Evolutionary conservation across 345 rosid species (phyloP).

Genomic region (Garcia nutans): DNA sequence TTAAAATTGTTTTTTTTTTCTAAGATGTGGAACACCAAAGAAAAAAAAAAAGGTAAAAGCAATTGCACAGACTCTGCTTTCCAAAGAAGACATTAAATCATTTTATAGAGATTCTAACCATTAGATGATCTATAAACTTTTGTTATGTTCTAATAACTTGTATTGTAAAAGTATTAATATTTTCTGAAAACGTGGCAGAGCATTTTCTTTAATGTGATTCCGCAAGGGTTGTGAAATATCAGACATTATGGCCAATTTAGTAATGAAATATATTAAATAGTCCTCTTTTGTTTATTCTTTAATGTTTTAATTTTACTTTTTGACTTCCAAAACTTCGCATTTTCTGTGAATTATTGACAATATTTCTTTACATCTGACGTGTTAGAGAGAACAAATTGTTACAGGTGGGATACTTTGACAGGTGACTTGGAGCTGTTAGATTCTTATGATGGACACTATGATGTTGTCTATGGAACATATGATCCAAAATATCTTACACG

Average conservation of each 20-base stretch:
- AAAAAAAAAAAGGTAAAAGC: too few relatives aligned
- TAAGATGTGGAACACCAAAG: too few relatives aligned
- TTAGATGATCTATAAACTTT: too few relatives aligned
- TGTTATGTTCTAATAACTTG: too few relatives aligned
- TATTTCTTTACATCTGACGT: slow-evolving; percentile 2
- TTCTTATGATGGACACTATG: slow-evolving; percentile 88
- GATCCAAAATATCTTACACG: slow-evolving; percentile 81
- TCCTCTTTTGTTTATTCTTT: not conserved
- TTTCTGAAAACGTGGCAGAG: not conserved
- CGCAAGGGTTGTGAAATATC: not conserved
- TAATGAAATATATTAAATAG: not conserved
- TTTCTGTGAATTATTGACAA: too few relatives aligned
- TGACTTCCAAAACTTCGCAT: not conserved
- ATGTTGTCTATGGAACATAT: slow-evolving; percentile 76
- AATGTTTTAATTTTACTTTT: not conserved
- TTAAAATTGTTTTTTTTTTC: too few relatives aligned
- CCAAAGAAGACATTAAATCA: too few relatives aligned
- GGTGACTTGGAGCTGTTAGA: slow-evolving; percentile 81
- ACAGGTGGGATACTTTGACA: slow-evolving; percentile 97
- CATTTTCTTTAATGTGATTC: not conserved
- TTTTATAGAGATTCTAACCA: too few relatives aligned
- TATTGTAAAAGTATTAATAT: too few relatives aligned
- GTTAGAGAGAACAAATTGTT: slow-evolving; percentile 10
- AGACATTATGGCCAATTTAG: too few relatives aligned
- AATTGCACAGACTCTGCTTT: too few relatives aligned